phyloP scores from a whole-genome alignment of 2,329 filamentous ascomycete species.

The Sporothrix dimorphospora region DNA sequence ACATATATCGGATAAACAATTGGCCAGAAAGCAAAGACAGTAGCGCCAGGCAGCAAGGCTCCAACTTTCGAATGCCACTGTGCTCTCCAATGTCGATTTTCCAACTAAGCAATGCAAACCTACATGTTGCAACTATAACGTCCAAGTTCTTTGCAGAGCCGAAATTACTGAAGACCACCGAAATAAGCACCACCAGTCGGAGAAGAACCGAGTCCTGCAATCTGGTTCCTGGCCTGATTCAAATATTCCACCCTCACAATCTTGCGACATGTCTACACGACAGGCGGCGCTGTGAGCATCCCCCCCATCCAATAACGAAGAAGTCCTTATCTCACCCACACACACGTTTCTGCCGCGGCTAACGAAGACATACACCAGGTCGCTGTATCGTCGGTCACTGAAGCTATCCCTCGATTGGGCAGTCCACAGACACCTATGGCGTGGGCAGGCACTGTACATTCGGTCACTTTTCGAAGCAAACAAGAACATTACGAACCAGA shows the following conservation, averaged over 20 bases:
- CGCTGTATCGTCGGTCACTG: constrained; percentile 87
- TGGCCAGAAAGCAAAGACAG: not conserved
- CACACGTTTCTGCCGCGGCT: not conserved
- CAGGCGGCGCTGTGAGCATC: constrained; percentile 58
- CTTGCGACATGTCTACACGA: constrained; percentile 48
- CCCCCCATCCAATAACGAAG: not conserved
- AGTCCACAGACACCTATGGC: constrained; percentile 90
- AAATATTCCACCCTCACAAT: not conserved
- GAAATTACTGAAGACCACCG: not conserved
- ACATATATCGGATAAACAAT: constrained; percentile 25
- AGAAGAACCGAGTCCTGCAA: not conserved
- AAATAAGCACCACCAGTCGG: not conserved
- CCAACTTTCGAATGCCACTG: not conserved
- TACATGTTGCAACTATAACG: no score
- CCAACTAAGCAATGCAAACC: no score
- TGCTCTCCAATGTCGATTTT: no score
- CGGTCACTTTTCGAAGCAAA: constrained; percentile 95
- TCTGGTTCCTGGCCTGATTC: no score
- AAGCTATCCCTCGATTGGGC: constrained; percentile 96
- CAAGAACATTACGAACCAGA: constrained; percentile 77
- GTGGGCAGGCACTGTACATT: constrained; percentile 94
- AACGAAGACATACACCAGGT: constrained; percentile 46
- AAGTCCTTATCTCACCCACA: no score
- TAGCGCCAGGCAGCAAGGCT: constrained; percentile 26
- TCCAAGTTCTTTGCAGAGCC: no score